Evolutionary conservation across 208 protist genomes (phyloP).

Genomic region (Leishmania arabica): DNA sequence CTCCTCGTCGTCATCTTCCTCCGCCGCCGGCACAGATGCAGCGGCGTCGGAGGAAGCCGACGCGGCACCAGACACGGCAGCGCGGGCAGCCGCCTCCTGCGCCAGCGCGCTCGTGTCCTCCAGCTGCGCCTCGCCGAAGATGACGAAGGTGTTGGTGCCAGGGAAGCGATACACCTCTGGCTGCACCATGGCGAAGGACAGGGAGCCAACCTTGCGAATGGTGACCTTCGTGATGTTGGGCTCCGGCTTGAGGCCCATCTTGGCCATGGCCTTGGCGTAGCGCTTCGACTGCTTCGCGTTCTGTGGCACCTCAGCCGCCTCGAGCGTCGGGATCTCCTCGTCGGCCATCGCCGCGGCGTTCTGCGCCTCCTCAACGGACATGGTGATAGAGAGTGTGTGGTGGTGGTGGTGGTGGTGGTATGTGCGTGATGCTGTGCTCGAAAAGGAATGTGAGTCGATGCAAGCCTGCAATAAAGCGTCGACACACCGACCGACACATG

Average conservation of each 20-base stretch:
- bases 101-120: conserved; percentile 83
- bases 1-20: conserved; percentile 55
- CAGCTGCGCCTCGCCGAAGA: conserved; percentile 98
- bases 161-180: conserved; percentile 97
- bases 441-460: too few species aligned
- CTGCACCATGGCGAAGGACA: conserved; percentile 93
- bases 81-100: conserved; percentile 73
- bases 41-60: conserved; percentile 28
- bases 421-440: not conserved
- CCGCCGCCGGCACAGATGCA: conserved; percentile 28
- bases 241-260: conserved; percentile 97
- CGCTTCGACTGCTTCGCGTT: conserved; percentile 92
- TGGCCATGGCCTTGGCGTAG: conserved; percentile 95
- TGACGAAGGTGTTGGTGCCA: conserved; percentile 96
- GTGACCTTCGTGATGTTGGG: conserved; percentile 93
- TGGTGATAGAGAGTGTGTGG: conserved; percentile 13
- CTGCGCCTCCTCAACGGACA: conserved; percentile 63
- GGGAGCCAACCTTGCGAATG: conserved; percentile 89
- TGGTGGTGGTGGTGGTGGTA: not conserved
- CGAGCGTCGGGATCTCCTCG: conserved; percentile 77
- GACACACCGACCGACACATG: too few species aligned
- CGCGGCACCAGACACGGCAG: conserved; percentile 55
- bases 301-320: conserved; percentile 72
- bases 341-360: conserved; percentile 56
- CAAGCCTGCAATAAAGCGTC: too few species aligned